These are phyloP conservation scores for Paraphoma sp. DNA, from an alignment of 2,329 filamentous ascomycete genomes.

Conservation along the genomic window DNA sequence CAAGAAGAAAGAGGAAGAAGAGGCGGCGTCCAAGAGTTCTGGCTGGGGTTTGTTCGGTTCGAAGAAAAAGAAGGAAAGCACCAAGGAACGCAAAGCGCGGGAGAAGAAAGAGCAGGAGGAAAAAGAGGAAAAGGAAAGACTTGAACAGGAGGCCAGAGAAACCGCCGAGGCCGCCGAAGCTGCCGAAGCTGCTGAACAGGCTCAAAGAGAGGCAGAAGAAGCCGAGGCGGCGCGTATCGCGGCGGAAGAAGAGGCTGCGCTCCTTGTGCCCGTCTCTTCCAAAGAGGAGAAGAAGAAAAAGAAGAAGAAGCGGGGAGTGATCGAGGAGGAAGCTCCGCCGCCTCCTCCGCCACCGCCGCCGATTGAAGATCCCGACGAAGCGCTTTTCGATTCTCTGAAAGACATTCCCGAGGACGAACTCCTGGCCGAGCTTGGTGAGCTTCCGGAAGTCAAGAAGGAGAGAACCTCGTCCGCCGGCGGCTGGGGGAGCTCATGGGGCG, in stretches of 20 bases:
- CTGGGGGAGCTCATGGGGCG: conserved; percentile 50
- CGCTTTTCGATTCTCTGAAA: conserved; percentile 43
- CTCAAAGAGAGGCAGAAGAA: conserved; percentile 31
- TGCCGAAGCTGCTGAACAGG: conserved; percentile 48
- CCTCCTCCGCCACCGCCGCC: conserved; percentile 21
- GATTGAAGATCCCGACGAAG: conserved; percentile 34
- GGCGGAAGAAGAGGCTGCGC: conserved; percentile 37
- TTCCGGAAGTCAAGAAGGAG: conserved; percentile 28
- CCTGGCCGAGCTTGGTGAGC: conserved; percentile 45
- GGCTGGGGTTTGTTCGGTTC: conserved; percentile 24
- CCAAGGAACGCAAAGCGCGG: conserved; percentile 29
- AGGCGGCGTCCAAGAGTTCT: conserved; percentile 33
- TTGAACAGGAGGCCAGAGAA: conserved; percentile 26
- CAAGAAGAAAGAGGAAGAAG: neutral
- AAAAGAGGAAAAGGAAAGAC: conserved; percentile 31
- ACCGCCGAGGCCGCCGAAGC: conserved; percentile 41
- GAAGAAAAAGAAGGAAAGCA: conserved; percentile 44
- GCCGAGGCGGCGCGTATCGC: conserved; percentile 43
- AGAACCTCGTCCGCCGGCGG: conserved; percentile 23
- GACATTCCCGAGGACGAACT: conserved; percentile 41
- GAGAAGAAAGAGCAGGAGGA: conserved; percentile 13
- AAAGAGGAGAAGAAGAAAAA: conserved; percentile 50
- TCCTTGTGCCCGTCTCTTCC: conserved; percentile 15
- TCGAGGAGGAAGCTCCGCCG: conserved; percentile 28
- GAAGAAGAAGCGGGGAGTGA: conserved; percentile 24